Conservation (phyloP, 2,329 filamentous ascomycete genomes). For the Xylaria sp. region DNA sequence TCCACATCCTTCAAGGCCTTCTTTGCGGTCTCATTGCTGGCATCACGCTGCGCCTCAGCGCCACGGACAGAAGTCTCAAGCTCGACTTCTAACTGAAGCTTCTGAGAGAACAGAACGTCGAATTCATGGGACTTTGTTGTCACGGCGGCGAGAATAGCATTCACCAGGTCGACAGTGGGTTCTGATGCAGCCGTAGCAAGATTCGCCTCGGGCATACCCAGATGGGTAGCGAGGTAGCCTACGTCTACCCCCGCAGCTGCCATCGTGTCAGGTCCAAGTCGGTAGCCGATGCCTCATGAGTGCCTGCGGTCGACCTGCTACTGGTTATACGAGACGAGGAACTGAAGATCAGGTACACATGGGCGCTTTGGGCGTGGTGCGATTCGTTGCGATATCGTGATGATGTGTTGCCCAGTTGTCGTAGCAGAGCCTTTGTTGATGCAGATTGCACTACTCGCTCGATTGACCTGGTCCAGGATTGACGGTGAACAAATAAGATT, state of each 20-base stretch:
- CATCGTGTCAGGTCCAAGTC: constrained; percentile 58
- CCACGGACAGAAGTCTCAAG: constrained; percentile 88
- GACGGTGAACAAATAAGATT: constrained; percentile 18
- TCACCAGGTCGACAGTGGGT: constrained; percentile 82
- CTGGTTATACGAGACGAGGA: neutral
- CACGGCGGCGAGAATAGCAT: constrained; percentile 77
- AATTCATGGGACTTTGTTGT: constrained; percentile 82
- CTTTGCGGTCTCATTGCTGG: constrained; percentile 82
- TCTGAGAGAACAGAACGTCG: constrained; percentile 85
- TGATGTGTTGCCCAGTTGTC: neutral
- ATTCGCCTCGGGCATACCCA: constrained; percentile 72
- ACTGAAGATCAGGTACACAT: neutral
- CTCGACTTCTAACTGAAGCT: constrained; percentile 89
- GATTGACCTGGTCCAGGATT: constrained; percentile 3
- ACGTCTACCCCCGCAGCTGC: constrained; percentile 72
- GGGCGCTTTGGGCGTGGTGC: neutral
- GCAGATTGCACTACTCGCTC: constrained; percentile 9
- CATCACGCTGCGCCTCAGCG: constrained; percentile 83
- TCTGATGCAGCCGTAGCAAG: constrained; percentile 69
- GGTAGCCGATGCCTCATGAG: constrained; percentile 44
- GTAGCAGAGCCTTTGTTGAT: constrained; percentile 15
- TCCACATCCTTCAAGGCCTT: constrained; percentile 86
- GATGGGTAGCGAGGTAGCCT: constrained; percentile 77
- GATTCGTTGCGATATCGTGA: constrained; percentile 2
- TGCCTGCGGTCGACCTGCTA: constrained; percentile 1